Evolutionary conservation across 768 basidiomycete genomes (phyloP), one percentile per base, ranked within the genome.

Genomic region (Naganishia kalamii): DNA sequence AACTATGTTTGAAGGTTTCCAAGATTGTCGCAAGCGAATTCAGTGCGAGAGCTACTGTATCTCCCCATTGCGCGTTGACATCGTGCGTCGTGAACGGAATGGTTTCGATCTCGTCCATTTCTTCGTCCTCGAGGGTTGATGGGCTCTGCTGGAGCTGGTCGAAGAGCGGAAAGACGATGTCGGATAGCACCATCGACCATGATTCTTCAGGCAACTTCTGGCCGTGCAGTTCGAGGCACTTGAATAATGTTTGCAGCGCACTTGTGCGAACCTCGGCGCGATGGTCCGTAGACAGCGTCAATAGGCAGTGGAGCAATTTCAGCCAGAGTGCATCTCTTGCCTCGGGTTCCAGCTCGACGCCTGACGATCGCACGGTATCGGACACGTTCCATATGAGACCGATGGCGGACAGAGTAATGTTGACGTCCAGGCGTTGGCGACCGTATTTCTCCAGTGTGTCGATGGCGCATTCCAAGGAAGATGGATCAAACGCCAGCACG

Each of bases 311-410:
- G 2, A 98, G 80, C 5, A 97, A 83, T 77, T 87, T 88, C 85
- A 96, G 90, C 94, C 94, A 99, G n/a, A 97, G 79, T 1, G 72
- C 86, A 85, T 0, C 85, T 84, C 64, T 82, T 80, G 19, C 71
- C 77, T 13, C 30, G 54, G 44, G 40, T 23, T 47, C 82, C 83
- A 69, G 87, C 87, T 23, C 89, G 84, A 73, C 90, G 88, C 46
- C 51, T 7, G 87, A 84, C 27, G 25, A 61, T 72, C 94, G 92
- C 37, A 98, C 90, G 0, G 90, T 88, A 74, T 99, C 94, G 0
- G 93, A 96, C 0, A 99, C 89, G 66, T 89, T 88, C 94, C 94
- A 98, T 4, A 99, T 81, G 2, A 97, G 79, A 60, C 90, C 92
- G 65, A 91, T 91, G 0, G 93, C 91, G 0, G 94, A 94, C 62